Conservation (phyloP, 1,139 yeast genomes). For the Chernovozyma sophiae-reginae region DNA sequence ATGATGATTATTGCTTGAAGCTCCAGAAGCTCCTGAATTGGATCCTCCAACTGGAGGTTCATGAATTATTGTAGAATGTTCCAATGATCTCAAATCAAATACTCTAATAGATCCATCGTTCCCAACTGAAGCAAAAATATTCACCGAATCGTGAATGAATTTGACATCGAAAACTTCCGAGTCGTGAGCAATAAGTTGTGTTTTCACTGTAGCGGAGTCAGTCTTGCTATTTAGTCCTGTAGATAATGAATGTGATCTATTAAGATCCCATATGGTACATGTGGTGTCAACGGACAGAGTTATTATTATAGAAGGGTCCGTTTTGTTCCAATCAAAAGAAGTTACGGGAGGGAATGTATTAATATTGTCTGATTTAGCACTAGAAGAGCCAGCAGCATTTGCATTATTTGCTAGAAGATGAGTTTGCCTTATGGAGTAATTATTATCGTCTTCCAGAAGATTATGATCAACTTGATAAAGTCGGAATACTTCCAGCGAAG, state of each 20-base stretch:
- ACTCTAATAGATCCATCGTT: slow-evolving; percentile 94
- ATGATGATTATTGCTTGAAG: slow-evolving; percentile 7
- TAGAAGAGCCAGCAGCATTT: slow-evolving; percentile 13
- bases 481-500: slow-evolving; percentile 69
- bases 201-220: slow-evolving; percentile 69
- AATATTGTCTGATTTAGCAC: slow-evolving; percentile 23
- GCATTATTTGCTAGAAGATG: slow-evolving; percentile 41
- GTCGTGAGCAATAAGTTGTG: slow-evolving; percentile 95
- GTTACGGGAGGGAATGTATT: slow-evolving; percentile 77
- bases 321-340: slow-evolving; percentile 87
- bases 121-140: slow-evolving; percentile 88
- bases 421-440: slow-evolving; percentile 37
- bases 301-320: slow-evolving; percentile 66
- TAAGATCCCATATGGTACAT: slow-evolving; percentile 92
- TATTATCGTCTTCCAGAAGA: slow-evolving; percentile 26
- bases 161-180: slow-evolving; percentile 92
- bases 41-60: slow-evolving; percentile 42
- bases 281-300: slow-evolving; percentile 94
- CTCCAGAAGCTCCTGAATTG: slow-evolving; percentile 4
- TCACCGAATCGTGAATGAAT: slow-evolving; percentile 69
- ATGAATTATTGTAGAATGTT: slow-evolving; percentile 91
- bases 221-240: slow-evolving; percentile 24
- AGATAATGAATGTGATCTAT: slow-evolving; percentile 23
- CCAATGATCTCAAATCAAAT: slow-evolving; percentile 83
- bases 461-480: slow-evolving; percentile 52